These are phyloP conservation scores for Salvia hispanica DNA, from an alignment of 257 asterid genomes.

Conservation along the genomic window DNA sequence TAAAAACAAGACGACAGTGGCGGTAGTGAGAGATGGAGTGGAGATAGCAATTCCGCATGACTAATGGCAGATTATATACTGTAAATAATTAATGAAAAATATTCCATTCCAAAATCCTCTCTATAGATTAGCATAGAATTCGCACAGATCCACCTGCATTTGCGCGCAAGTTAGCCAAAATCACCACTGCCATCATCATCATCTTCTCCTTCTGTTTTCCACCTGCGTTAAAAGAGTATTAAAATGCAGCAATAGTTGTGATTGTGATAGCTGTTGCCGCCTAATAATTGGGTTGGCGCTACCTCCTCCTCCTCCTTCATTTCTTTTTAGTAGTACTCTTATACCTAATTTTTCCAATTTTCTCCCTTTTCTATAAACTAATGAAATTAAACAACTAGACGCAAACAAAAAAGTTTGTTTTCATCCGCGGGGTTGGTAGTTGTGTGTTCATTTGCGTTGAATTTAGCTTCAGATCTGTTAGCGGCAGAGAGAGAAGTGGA, in stretches of 20 bases:
- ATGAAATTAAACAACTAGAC: constrained; percentile 29
- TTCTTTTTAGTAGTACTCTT: constrained; percentile 24
- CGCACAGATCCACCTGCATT: constrained; percentile 42
- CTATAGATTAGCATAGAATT: constrained; percentile 5
- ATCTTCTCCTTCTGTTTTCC: neutral
- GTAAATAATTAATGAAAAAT: constrained; percentile 9
- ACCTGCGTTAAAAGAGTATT: neutral
- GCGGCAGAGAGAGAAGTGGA: neutral
- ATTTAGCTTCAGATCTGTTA: constrained; percentile 53
- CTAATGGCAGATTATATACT: neutral
- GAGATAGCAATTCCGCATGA: constrained; percentile 22
- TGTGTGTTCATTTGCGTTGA: constrained; percentile 40
- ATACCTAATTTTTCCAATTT: constrained; percentile 38
- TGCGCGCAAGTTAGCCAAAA: constrained; percentile 37
- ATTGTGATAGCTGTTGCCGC: constrained; percentile 24
- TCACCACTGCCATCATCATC: constrained; percentile 1
- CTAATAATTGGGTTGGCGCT: constrained; percentile 43
- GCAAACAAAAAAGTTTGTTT: constrained; percentile 26
- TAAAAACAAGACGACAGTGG: neutral
- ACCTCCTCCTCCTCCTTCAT: constrained; percentile 22
- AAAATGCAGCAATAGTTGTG: constrained; percentile 5
- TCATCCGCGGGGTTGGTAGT: constrained; percentile 43
- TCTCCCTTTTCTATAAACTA: constrained; percentile 13
- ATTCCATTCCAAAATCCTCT: neutral
- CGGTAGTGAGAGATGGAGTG: constrained; percentile 21